These are phyloP conservation scores for Arabidopsis lyrata DNA, from an alignment of 441 rosid genomes.

Conservation along the genomic window DNA sequence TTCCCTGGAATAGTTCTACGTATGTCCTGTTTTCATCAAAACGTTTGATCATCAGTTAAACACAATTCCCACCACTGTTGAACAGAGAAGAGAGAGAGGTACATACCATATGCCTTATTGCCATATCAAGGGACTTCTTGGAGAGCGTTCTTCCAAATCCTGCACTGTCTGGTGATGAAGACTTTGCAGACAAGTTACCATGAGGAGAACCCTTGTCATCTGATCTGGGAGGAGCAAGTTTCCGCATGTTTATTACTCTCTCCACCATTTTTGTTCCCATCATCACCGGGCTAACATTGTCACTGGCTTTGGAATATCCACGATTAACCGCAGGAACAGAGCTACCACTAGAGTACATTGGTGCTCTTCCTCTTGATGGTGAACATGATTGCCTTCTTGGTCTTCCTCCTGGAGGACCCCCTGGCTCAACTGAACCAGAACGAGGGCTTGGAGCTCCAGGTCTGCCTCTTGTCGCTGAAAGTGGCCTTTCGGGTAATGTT, in stretches of 20 bases:
- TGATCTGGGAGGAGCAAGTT: conserved; percentile 82
- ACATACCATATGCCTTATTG: conserved; percentile 95
- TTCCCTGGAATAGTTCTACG: conserved; percentile 89
- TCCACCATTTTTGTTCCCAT: conserved; percentile 97
- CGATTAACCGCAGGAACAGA: conserved; percentile 90
- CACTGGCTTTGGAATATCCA: conserved; percentile 63
- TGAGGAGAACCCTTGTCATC: conserved; percentile 79
- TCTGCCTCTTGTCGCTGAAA: conserved; percentile 93
- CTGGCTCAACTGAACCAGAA: conserved; percentile 87
- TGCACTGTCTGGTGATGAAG: conserved; percentile 87
- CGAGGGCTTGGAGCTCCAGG: conserved; percentile 92
- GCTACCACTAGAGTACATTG: conserved; percentile 76
- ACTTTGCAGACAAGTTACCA: conserved; percentile 74
- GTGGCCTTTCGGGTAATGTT: conserved; percentile 81
- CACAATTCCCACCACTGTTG: not conserved
- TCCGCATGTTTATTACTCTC: conserved; percentile 94
- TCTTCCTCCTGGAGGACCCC: conserved; percentile 62
- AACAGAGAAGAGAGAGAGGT: not conserved
- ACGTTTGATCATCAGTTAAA: conserved; percentile 20
- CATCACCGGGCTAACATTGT: conserved; percentile 81
- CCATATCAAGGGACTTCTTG: conserved; percentile 98
- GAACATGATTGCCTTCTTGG: conserved; percentile 93
- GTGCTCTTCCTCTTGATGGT: conserved; percentile 86
- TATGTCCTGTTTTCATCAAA: conserved; percentile 70
- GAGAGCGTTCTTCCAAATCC: conserved; percentile 96